Evolutionary conservation across 768 basidiomycete genomes (phyloP).

Genomic region (Podaxis sp.): DNA sequence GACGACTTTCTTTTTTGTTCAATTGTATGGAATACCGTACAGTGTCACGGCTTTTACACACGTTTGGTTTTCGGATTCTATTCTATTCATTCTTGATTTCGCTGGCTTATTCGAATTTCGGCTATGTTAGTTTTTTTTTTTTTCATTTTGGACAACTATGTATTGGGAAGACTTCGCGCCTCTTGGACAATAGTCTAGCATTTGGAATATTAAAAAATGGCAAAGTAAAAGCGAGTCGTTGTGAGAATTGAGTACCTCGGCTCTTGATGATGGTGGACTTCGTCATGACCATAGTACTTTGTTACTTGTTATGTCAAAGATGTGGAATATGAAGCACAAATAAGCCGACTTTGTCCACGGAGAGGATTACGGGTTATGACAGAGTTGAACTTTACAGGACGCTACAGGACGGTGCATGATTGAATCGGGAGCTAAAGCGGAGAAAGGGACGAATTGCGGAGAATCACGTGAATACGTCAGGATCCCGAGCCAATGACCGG

Average conservation of each 20-base stretch:
- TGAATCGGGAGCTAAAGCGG: background rate
- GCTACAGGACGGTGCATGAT: too few relatives aligned
- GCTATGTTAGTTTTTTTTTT: background rate
- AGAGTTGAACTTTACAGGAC: too few relatives aligned
- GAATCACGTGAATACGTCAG: conserved; percentile 21
- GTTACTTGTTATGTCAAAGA: too few relatives aligned
- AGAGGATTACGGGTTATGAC: too few relatives aligned
- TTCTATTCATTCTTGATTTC: background rate
- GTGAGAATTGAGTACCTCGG: background rate
- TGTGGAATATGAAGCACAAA: too few relatives aligned
- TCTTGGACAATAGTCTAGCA: background rate
- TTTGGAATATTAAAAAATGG: background rate
- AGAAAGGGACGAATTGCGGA: background rate
- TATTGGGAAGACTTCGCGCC: background rate
- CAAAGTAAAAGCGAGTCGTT: background rate
- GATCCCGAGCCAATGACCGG: conserved; percentile 17
- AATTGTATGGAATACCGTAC: background rate
- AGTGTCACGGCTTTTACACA: background rate
- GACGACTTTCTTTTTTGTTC: background rate
- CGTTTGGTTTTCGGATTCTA: background rate
- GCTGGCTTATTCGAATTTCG: background rate
- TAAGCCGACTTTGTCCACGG: too few relatives aligned
- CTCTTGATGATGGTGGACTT: too few relatives aligned
- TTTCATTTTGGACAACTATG: background rate
- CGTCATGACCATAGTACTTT: too few relatives aligned